Conservation (phyloP, 495 filamentous ascomycete species). For the Penicillium bialowiezense region DNA sequence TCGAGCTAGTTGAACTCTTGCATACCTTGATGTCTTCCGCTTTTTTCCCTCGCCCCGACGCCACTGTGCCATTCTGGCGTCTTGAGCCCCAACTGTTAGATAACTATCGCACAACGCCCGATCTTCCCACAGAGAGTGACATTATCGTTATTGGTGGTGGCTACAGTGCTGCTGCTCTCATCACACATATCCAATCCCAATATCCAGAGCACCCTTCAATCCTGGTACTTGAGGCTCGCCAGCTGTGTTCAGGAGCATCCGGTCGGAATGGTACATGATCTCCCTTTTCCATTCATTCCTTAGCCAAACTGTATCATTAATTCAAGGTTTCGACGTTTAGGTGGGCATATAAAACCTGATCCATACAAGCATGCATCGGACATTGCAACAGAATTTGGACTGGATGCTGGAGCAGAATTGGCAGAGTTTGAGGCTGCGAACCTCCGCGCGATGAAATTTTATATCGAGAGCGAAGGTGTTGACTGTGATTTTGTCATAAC, state of each 20-base stretch:
- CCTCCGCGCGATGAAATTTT: neutral
- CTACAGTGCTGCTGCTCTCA: slow-evolving; percentile 63
- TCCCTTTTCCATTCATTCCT: no score
- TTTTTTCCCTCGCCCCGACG: no score
- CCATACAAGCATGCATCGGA: neutral
- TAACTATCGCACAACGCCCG: slow-evolving; percentile 60
- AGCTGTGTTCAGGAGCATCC: slow-evolving; percentile 77
- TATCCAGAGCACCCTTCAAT: slow-evolving; percentile 30
- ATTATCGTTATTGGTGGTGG: slow-evolving; percentile 68
- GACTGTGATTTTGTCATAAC: slow-evolving; percentile 22
- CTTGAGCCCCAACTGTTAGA: slow-evolving; percentile 2
- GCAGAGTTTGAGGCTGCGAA: neutral
- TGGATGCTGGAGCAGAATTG: neutral
- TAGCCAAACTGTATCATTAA: no score
- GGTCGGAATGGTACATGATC: slow-evolving; percentile 43
- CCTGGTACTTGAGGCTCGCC: slow-evolving; percentile 73
- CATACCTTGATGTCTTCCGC: no score
- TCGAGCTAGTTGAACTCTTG: no score
- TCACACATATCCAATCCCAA: slow-evolving; percentile 52
- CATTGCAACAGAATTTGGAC: neutral
- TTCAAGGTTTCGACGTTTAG: no score
- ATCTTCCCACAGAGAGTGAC: slow-evolving; percentile 55
- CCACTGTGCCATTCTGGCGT: no score
- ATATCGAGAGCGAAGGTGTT: slow-evolving; percentile 9
- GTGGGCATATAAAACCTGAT: neutral